Evolutionary conservation across 1,139 yeast species (phyloP), one percentile per base, ranked within the genome.

Genomic region (Candida tetrigidarum): DNA sequence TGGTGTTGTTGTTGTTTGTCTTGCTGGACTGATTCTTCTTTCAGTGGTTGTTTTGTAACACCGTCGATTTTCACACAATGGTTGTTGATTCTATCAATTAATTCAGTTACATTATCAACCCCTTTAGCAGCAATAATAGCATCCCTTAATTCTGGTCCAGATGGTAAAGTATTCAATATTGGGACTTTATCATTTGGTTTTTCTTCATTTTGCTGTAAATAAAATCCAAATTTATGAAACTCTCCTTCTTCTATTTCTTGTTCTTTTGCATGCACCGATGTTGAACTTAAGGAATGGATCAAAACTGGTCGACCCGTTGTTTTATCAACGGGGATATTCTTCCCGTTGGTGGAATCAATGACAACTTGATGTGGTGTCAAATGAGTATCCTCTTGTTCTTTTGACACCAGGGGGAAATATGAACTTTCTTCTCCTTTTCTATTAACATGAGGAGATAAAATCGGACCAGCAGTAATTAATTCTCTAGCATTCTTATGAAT

Each of bases 181-280:
- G 78, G 77, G 3, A 63, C 48, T 11, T 59, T 63, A 12, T 28
- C 40, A 11, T 28, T 27, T 37, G 25, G 40, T 14, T 29, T 12
- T 20, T 20, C 27, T 3, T 8, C 5, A 14, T 29, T 14, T 41
- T 49, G 87, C 58, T 84, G 87, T 55, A 85, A 83, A 56, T 81
- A 84, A 57, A 78, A 80, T 12, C 96, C 96, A 81, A 89, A 81
- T 64, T 86, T 83, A 64, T 89, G 96, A 50, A 90, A 76, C 58
- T 88, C 96, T 53, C 97, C 97, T 71, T 91, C 97, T 63, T 91
- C 97, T 51, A 84, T 82, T 57, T 90, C 96, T 61, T 86, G 90
- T 52, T 78, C 81, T 60, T 82, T 86, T 16, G 91, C 86, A 53
- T 83, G 83, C 5, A 80, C 58, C 0, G 88, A 83, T 0, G 89